Percentiles rank a stretch among this genome's conserved stretches.
Conservation (phyloP, 495 filamentous ascomycete species). For the Thermochaetoides thermophila region DNA sequence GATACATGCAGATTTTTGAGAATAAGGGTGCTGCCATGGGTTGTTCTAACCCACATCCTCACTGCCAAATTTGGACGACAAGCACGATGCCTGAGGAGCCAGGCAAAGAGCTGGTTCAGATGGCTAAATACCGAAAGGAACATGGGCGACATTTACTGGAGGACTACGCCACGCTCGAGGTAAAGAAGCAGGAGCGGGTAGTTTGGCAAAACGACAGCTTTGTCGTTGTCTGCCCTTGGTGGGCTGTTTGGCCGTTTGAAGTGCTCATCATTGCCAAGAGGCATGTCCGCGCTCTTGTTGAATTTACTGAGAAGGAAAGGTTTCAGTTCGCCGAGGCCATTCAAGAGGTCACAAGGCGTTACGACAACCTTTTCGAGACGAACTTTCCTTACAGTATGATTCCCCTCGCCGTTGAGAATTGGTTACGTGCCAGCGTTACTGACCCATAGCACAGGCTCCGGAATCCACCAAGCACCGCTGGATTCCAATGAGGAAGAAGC, state of each 20-base stretch:
- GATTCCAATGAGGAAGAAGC: slow-evolving; percentile 73
- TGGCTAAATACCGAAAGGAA: slow-evolving; percentile 58
- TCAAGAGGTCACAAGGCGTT: slow-evolving; percentile 72
- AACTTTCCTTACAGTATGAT: slow-evolving; percentile 77
- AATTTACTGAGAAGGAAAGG: slow-evolving; percentile 55
- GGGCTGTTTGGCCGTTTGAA: slow-evolving; percentile 95
- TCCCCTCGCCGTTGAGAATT: background rate
- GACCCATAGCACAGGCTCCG: slow-evolving; percentile 34
- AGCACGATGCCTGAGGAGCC: slow-evolving; percentile 82
- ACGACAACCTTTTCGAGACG: slow-evolving; percentile 95
- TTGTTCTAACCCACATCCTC: slow-evolving; percentile 95
- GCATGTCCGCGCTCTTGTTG: slow-evolving; percentile 68
- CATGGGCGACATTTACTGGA: slow-evolving; percentile 55
- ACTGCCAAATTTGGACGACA: slow-evolving; percentile 93
- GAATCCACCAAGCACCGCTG: slow-evolving; percentile 88
- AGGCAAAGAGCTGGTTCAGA: slow-evolving; percentile 55
- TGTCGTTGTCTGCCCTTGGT: slow-evolving; percentile 84
- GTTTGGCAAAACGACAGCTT: slow-evolving; percentile 78
- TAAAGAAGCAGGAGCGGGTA: slow-evolving; percentile 64
- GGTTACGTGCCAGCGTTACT: background rate
- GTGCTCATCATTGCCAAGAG: slow-evolving; percentile 75
- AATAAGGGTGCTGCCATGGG: slow-evolving; percentile 98
- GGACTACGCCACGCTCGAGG: slow-evolving; percentile 78
- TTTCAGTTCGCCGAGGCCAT: slow-evolving; percentile 64
- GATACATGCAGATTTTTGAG: slow-evolving; percentile 99